These are phyloP conservation scores for Bertia moriformis DNA, from an alignment of 2,329 filamentous ascomycete species.

Conservation along the genomic window DNA sequence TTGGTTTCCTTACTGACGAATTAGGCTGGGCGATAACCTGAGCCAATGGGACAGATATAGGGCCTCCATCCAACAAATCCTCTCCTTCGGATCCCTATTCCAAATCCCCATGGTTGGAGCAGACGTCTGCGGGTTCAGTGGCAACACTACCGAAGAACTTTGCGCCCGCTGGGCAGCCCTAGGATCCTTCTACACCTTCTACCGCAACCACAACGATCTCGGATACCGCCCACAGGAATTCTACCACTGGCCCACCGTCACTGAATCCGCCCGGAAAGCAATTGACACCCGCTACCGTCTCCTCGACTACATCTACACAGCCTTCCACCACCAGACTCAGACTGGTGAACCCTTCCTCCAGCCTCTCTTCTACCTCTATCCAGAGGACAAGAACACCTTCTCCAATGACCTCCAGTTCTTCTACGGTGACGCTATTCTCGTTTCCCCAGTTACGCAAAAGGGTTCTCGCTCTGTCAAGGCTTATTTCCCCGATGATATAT, in stretches of 20 bases:
- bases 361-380: slow-evolving; percentile 62
- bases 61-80: slow-evolving; percentile 39
- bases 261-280: slow-evolving; percentile 48
- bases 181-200: slow-evolving; percentile 59
- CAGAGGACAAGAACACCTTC: slow-evolving; percentile 27
- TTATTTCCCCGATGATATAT: slow-evolving; percentile 32
- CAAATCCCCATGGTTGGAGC: slow-evolving; percentile 55
- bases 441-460: slow-evolving; percentile 31
- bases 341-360: slow-evolving; percentile 52
- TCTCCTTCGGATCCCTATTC: slow-evolving; percentile 49
- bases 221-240: slow-evolving; percentile 42
- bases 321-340: slow-evolving; percentile 41
- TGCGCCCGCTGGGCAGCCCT: slow-evolving; percentile 57
- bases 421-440: slow-evolving; percentile 29
- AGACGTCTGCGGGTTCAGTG: slow-evolving; percentile 49
- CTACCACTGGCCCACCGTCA: slow-evolving; percentile 53
- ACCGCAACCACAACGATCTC: slow-evolving; percentile 50
- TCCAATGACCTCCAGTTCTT: slow-evolving; percentile 33
- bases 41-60: slow-evolving; percentile 44
- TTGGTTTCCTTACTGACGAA: background rate
- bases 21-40: slow-evolving; percentile 40
- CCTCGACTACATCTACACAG: slow-evolving; percentile 70
- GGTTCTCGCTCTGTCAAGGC: slow-evolving; percentile 25
- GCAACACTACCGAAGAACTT: slow-evolving; percentile 41
- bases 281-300: slow-evolving; percentile 62